These are phyloP conservation scores for Candida suzukii DNA, from an alignment of 805 yeast species.

Conservation along the genomic window DNA sequence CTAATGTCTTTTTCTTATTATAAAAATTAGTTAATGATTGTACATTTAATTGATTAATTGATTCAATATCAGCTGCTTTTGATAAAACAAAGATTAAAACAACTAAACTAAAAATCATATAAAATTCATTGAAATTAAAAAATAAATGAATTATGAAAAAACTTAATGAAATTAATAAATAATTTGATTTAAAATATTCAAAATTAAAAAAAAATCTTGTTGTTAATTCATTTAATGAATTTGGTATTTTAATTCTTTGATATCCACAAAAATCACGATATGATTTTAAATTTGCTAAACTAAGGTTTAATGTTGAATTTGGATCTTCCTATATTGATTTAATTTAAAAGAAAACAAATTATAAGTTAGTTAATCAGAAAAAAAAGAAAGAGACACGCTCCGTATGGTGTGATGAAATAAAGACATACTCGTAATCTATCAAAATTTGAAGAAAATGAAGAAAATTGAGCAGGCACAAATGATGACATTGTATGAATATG, in stretches of 20 bases:
- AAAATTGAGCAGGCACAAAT: conserved; percentile 30
- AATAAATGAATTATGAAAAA: conserved; percentile 23
- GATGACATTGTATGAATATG: conserved; percentile 21
- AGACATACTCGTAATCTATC: conserved; percentile 23
- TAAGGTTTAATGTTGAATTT: conserved; percentile 43
- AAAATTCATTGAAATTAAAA: conserved; percentile 13
- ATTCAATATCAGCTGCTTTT: neutral
- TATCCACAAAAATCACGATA: conserved; percentile 88
- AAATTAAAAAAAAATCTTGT: conserved; percentile 78
- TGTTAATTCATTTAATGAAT: conserved; percentile 75
- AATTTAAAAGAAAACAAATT: too few species aligned
- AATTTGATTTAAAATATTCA: conserved; percentile 80
- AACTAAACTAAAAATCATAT: neutral
- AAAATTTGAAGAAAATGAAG: conserved; percentile 24
- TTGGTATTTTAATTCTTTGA: conserved; percentile 79
- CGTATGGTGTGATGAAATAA: neutral
- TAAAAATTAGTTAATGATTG: neutral
- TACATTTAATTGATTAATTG: neutral
- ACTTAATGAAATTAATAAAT: conserved; percentile 59
- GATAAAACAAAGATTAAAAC: neutral
- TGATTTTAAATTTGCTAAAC: conserved; percentile 65
- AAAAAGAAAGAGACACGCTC: neutral
- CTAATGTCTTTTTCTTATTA: neutral
- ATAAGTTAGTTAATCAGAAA: neutral
- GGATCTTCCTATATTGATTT: conserved; percentile 20